Evolutionary conservation across 2,329 filamentous ascomycete genomes (phyloP).

Genomic region (Colletotrichum orbiculare): DNA sequence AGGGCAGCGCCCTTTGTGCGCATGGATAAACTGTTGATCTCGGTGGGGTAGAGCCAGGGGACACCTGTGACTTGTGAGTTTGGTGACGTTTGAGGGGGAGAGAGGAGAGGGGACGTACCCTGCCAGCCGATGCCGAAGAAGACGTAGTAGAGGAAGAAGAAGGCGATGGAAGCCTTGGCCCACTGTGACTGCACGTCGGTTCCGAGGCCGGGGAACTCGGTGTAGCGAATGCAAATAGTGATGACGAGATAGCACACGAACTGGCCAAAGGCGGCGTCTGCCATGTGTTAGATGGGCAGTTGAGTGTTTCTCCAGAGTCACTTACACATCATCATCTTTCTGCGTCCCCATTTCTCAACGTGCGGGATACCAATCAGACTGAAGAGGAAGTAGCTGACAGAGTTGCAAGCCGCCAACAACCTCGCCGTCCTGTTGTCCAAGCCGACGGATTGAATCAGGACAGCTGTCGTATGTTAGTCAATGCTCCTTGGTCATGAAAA

Average conservation of each 20-base stretch:
- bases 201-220: conserved; percentile 41
- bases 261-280: conserved; percentile 59
- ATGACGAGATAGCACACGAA: conserved; percentile 63
- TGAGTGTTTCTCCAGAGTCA: neutral
- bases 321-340: conserved; percentile 66
- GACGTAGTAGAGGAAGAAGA: conserved; percentile 41
- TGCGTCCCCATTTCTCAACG: conserved; percentile 57
- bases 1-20: conserved; percentile 42
- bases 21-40: conserved; percentile 49
- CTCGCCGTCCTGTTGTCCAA: conserved; percentile 60
- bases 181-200: conserved; percentile 22
- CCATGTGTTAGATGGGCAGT: neutral
- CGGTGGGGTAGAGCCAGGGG: conserved; percentile 46
- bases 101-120: neutral
- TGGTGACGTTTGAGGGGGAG: neutral
- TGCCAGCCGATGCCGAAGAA: conserved; percentile 38
- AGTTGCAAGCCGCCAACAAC: conserved; percentile 61
- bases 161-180: conserved; percentile 38
- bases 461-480: conserved; percentile 41
- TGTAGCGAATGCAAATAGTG: conserved; percentile 59
- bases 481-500: no score
- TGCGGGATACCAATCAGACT: conserved; percentile 42
- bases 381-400: conserved; percentile 45
- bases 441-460: conserved; percentile 63
- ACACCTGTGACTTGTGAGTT: conserved; percentile 32